Evolutionary conservation across 1,139 yeast genomes (phyloP), one percentile per base, ranked within the genome.

Genomic region (Lodderomyces orthopsilosis): DNA sequence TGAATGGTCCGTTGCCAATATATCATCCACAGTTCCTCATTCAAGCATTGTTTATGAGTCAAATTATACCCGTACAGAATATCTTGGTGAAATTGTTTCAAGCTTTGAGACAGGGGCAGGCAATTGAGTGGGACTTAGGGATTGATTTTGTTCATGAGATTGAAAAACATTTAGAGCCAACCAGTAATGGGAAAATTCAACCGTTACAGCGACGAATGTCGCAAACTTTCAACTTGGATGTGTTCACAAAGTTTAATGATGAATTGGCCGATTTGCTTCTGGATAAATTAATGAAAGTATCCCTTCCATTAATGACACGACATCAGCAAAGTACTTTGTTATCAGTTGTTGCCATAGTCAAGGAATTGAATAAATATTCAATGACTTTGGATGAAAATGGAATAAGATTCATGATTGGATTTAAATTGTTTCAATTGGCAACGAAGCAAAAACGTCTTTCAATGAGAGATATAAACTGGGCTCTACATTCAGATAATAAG

Each of bases 21-120:
- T 93, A 87, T 55, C 98, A 93, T 57, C 98, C 98, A 0, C 96
- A 90, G 60, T 76, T 89, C 47, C 65, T 93, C 35, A 84, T 90
- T 41, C 97, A 91, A 58, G 70, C 85, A 3, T 62, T 91, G 14
- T 83, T 85, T 55, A 77, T 81, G 54, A 84, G 82, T 28, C 82
- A 85, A 52, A 52, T 76, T 9, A 64, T 66, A 4, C 58, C 82
- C 4, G 94, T 83, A 1, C 75, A 81, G 48, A 75, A 70, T 33
- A 72, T 91, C 1, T 56, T 91, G 21, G 65, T 77, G 4, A 64
- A 70, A 14, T 65, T 91, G 36, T 78, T 79, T 46, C 61, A 75
- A 15, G 66, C 62, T 21, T 59, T 83, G 34, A 63, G 95, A 46
- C 51, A 47, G 10, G 72, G 66, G n/a, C 58, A 56, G 3, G 41